These are phyloP conservation scores for Cryphonectria radicalis DNA, from an alignment of 2,329 filamentous ascomycete species.

Conservation along the genomic window DNA sequence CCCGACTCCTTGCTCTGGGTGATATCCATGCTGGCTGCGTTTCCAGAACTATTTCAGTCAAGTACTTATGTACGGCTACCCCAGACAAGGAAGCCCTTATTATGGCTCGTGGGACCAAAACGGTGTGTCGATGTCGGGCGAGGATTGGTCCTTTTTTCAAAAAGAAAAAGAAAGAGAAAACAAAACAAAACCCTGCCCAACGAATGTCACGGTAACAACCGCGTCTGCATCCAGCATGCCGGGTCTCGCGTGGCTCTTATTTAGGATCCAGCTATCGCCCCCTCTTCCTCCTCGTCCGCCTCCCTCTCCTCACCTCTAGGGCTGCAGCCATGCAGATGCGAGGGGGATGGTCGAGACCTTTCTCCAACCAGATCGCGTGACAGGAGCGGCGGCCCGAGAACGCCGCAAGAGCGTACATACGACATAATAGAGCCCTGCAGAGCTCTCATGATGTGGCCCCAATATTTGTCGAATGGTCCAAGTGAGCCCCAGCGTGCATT, in stretches of 20 bases:
- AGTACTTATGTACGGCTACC: neutral
- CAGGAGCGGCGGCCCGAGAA: slow-evolving; percentile 25
- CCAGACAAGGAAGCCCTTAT: neutral
- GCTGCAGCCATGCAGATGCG: neutral
- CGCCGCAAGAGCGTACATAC: slow-evolving; percentile 17
- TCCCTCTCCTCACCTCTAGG: neutral
- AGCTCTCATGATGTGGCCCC: slow-evolving; percentile 8
- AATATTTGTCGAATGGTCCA: neutral
- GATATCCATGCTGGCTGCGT: slow-evolving; percentile 23
- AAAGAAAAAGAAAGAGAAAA: neutral
- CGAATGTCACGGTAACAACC: slow-evolving; percentile 24
- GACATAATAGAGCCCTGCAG: neutral
- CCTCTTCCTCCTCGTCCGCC: neutral
- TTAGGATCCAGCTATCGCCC: neutral
- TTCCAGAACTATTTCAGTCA: neutral
- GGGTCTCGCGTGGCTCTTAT: slow-evolving; percentile 23
- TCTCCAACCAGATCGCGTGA: slow-evolving; percentile 8
- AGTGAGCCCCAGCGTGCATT: neutral
- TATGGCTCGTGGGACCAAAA: neutral
- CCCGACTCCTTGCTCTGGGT: slow-evolving; percentile 26
- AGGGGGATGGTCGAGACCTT: neutral
- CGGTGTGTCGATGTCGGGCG: neutral
- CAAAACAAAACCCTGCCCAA: neutral
- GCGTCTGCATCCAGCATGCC: neutral
- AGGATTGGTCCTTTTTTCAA: neutral